These are phyloP conservation scores for Tulasnella sp. DNA, from an alignment of 768 basidiomycete genomes.

Conservation along the genomic window DNA sequence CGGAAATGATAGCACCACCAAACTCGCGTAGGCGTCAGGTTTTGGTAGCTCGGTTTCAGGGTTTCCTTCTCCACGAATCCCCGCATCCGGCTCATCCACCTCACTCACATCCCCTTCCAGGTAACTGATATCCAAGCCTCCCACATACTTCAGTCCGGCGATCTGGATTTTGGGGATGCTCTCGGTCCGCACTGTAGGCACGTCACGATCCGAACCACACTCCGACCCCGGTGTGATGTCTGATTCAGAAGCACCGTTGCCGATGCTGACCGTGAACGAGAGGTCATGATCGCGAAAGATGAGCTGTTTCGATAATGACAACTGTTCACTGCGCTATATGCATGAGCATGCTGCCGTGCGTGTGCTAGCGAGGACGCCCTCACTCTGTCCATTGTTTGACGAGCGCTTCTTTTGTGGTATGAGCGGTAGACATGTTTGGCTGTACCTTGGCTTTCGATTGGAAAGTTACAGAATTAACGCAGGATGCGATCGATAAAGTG, in stretches of 20 bases:
- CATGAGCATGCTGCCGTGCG: not conserved
- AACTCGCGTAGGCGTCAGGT: slow-evolving; percentile 21
- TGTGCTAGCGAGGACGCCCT: not conserved
- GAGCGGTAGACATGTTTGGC: not conserved
- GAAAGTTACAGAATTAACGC: no score
- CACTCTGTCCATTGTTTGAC: slow-evolving; percentile 12
- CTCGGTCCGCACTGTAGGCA: slow-evolving; percentile 1
- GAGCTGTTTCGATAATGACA: not conserved
- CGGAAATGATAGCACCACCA: slow-evolving; percentile 22
- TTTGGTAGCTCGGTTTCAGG: not conserved
- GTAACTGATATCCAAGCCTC: slow-evolving; percentile 23
- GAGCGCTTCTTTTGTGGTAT: not conserved
- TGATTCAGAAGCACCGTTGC: not conserved
- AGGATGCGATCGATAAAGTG: no score
- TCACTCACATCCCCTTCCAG: slow-evolving; percentile 8
- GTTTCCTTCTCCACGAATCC: not conserved
- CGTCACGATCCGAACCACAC: not conserved
- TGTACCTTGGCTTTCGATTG: no score
- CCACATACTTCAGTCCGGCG: slow-evolving; percentile 20
- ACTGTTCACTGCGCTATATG: slow-evolving; percentile 1
- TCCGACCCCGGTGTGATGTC: no score
- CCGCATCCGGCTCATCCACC: not conserved
- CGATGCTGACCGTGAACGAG: slow-evolving; percentile 5
- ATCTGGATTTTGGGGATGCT: not conserved
- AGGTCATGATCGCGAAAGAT: slow-evolving; percentile 14